Evolutionary conservation across 2,329 filamentous ascomycete species (phyloP), one percentile per base, ranked within the genome.

Genomic region (Colletotrichum noveboracense): DNA sequence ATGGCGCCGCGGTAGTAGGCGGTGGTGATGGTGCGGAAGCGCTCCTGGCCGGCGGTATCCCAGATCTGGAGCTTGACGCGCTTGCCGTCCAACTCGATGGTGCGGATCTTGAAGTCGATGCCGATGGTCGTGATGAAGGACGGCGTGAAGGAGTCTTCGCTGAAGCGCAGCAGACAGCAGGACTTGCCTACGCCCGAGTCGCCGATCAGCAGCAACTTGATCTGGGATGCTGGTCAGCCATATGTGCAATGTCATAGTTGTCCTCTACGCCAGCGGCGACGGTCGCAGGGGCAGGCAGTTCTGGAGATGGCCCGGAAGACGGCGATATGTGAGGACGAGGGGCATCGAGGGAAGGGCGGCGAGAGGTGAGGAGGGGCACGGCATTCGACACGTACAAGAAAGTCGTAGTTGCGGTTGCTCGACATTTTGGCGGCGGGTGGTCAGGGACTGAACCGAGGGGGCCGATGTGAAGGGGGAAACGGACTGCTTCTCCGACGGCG

Each of bases 71-170:
- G 89, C 91, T 99, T 99, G 82, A 99, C 97, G 78, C 96, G 92
- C 92, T 99, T 99, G 85, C 96, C 96, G 87, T 99, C 97, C 80
- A 99, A 91, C 88, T 99, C 97, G 88, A 99, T 99, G 79, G 97
- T 99, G 80, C 97, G 93, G 85, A 99, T 99, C 91, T 99, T 99
- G 90, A 99, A 99, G 88, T 99, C 97, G 89, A 99, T 98, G 80
- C 97, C 97, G 87, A 99, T 99, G 78, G 97, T 99, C 78, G 96
- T 98, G 89, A 98, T 98, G 90, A 98, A 98, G 81, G 95, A 98
- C 58, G 96, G 96, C 69, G 96, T 98, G 89, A 98, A 98, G 62
- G 95, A 97, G 89, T 98, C 96, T 88, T 98, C 96, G 87, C 95
- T 98, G 90, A 98, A 98, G 81, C 96, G 95, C 84, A 98, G 90